A percentile compares a stretch with the other conserved stretches of the same genome.
These are phyloP conservation scores for Ramalina intermedia DNA, from an alignment of 495 filamentous ascomycete genomes.

Conservation along the genomic window DNA sequence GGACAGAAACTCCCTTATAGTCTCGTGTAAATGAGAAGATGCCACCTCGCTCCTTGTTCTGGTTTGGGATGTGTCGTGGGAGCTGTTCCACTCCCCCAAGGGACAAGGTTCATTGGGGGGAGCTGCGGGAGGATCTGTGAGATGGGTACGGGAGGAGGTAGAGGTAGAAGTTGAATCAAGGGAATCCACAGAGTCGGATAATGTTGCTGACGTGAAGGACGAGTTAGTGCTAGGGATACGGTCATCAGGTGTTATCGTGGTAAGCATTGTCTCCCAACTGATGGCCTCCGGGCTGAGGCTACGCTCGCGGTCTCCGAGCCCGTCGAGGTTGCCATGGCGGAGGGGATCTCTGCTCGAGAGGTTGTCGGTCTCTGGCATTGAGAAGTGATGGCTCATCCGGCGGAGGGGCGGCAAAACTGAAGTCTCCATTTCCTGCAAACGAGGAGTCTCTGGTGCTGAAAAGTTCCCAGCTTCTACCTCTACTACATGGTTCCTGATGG, in stretches of 20 bases:
- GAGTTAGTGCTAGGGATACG: constrained; percentile 66
- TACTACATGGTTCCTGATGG: constrained; percentile 1
- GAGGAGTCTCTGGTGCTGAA: too few relatives aligned
- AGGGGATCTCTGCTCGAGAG: constrained; percentile 1
- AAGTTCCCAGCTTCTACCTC: too few relatives aligned
- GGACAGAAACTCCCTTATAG: neutral
- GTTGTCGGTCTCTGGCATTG: too few relatives aligned
- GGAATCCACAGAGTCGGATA: constrained; percentile 18
- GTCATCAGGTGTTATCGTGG: constrained; percentile 66
- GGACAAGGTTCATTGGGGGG: constrained; percentile 7
- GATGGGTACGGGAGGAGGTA: constrained; percentile 15
- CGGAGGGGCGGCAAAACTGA: constrained; percentile 9
- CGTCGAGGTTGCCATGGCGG: constrained; percentile 37
- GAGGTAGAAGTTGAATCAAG: constrained; percentile 24
- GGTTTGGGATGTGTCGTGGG: neutral
- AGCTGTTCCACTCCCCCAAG: constrained; percentile 4
- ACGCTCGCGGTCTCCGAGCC: constrained; percentile 69
- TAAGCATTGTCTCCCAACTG: constrained; percentile 67
- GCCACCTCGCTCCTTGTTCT: neutral
- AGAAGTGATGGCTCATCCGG: constrained; percentile 5
- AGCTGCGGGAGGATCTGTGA: constrained; percentile 8
- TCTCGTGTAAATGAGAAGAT: neutral
- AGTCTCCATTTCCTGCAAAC: neutral
- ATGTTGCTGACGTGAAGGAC: constrained; percentile 59
- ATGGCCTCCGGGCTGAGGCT: constrained; percentile 64